Evolutionary conservation across 768 basidiomycete species (phyloP), one percentile per base, ranked within the genome.

Genomic region (Amanita thiersii): DNA sequence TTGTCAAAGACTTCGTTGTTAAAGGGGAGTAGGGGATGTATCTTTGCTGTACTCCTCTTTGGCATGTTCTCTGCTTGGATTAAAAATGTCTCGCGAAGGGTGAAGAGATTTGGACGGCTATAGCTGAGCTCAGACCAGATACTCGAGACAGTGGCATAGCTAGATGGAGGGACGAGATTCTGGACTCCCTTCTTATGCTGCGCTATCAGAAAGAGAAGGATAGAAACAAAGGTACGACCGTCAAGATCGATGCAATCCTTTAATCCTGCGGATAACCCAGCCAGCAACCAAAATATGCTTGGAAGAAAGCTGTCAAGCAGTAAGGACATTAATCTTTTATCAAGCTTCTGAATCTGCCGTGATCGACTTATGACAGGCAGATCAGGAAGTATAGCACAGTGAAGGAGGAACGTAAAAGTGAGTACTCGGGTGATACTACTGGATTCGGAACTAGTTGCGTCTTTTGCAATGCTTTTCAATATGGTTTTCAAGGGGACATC

Each of bases 221-320:
- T 57, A 11, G 64, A 55, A 11, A 62, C 41, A 52, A 76, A 81
- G 7, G 80, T 55, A 25, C 68, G 60, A 10, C 72, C 72, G 48
- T 83, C 81, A 4, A 81, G 39, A 40, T 78, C 72, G n/a, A 70
- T 46, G 28, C 57, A 48, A 28, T 51, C 41, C 20, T 45, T 41
- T 5, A 52, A 43, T 3, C 47, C 39, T 11, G 54, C 44, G 4
- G 61, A 47, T n/a, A 53, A 40, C 7, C 33, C 21, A 15, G 63
- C 60, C 1, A 65, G 51, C 0, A 51, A 47, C 6, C 57, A 46
- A 46, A 75, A 65, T 3, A 68, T 43, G 0, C 33, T 35, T 0
- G 72, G 70, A 1, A 81, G 52, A 50, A 80, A 73, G 0, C 47
- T 23, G 1, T 58, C 45, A 3, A 50, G 17, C 4, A 79, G 49